Conservation (phyloP, 2,329 filamentous ascomycete species). For the Xylariaceae sp. region DNA sequence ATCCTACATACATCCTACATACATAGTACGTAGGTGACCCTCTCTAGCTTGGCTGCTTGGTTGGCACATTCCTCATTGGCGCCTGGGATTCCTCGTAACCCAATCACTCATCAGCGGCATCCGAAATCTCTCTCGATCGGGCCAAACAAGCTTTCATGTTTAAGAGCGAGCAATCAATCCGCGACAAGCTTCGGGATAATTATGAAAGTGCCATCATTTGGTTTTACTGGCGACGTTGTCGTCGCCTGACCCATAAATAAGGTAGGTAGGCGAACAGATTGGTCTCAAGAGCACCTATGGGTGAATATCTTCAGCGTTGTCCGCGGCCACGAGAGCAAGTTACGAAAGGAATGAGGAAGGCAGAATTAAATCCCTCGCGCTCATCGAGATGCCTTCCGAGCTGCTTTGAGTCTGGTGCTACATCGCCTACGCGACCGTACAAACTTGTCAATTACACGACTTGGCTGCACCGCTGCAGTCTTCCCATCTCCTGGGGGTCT, state of each 20-base stretch:
- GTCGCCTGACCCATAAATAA: too few relatives aligned
- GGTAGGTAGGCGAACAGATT: too few relatives aligned
- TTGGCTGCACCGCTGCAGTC: not conserved
- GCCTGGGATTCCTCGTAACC: not conserved
- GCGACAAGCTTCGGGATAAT: not conserved
- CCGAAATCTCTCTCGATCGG: not conserved
- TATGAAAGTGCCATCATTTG: not conserved
- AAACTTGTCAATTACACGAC: constrained; percentile 7
- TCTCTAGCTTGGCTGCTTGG: not conserved
- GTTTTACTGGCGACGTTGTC: not conserved
- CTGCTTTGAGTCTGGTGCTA: constrained; percentile 10
- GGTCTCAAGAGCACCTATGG: not conserved
- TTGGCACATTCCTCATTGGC: not conserved
- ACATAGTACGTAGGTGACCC: too few relatives aligned
- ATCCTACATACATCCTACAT: too few relatives aligned
- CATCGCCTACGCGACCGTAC: constrained; percentile 7
- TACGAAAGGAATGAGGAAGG: not conserved
- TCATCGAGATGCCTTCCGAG: constrained; percentile 1
- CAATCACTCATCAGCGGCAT: not conserved
- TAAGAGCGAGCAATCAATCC: not conserved
- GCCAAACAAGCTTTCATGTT: not conserved
- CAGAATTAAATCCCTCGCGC: constrained; percentile 2
- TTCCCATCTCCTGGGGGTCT: not conserved
- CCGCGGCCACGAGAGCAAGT: not conserved
- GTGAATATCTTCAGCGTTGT: not conserved